Percentiles rank a stretch among this genome's conserved stretches.
phyloP scores from a whole-genome alignment of 2,329 filamentous ascomycete genomes.

The Fusarium udum region DNA sequence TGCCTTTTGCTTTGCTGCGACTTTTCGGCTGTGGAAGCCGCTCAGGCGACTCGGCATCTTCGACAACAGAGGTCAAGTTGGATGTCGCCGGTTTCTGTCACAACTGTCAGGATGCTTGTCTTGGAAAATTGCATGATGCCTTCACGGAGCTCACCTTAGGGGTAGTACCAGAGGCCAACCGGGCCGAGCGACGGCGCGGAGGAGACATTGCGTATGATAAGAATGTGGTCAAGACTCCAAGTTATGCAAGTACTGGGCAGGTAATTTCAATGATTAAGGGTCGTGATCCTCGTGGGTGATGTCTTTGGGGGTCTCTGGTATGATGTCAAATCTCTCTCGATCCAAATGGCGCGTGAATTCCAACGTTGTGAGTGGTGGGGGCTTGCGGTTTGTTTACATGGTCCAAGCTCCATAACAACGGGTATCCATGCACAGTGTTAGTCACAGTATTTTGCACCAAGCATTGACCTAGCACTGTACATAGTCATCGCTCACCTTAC shows the following conservation, averaged over 20 bases:
- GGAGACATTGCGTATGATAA: slow-evolving; percentile 49
- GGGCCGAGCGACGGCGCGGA: slow-evolving; percentile 56
- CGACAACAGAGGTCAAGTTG: slow-evolving; percentile 55
- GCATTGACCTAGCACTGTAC: background rate
- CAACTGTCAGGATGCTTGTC: slow-evolving; percentile 19
- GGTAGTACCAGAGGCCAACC: slow-evolving; percentile 51
- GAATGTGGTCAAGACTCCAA: slow-evolving; percentile 20
- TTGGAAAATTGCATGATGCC: slow-evolving; percentile 11
- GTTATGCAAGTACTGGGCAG: slow-evolving; percentile 26
- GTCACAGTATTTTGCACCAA: fast-evolving
- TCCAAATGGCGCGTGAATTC: slow-evolving; percentile 37
- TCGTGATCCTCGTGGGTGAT: slow-evolving; percentile 36
- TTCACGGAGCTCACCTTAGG: slow-evolving; percentile 48
- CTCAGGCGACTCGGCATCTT: slow-evolving; percentile 53
- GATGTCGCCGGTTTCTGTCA: slow-evolving; percentile 46
- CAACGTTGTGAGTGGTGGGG: slow-evolving; percentile 35
- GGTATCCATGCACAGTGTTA: slow-evolving; percentile 24
- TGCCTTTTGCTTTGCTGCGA: slow-evolving; percentile 28
- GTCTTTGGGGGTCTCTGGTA: slow-evolving; percentile 40
- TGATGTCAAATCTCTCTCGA: slow-evolving; percentile 43
- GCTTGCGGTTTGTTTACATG: slow-evolving; percentile 43
- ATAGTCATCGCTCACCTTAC: background rate
- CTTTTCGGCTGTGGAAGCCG: slow-evolving; percentile 40
- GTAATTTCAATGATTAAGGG: slow-evolving; percentile 40
- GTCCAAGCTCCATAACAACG: slow-evolving; percentile 42